phyloP scores from a whole-genome alignment of 208 protist species.

The Leishmania aethiopica region DNA sequence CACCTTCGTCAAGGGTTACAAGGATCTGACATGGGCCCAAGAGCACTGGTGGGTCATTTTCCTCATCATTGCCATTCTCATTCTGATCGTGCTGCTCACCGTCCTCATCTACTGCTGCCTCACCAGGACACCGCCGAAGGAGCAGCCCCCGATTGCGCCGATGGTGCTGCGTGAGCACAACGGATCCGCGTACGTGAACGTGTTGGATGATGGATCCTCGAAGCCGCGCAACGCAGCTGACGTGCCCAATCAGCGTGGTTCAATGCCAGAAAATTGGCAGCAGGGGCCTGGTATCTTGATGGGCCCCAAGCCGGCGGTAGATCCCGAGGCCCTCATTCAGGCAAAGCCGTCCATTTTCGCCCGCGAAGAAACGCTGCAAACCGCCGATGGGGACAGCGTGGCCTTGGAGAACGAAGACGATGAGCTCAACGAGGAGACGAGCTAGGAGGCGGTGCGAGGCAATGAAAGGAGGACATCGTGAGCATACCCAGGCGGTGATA shows the following conservation, averaged over 20 bases:
- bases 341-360: conserved; percentile 21
- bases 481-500: neutral
- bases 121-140: conserved; percentile 29
- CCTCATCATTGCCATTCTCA: conserved; percentile 32
- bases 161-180: conserved; percentile 61
- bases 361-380: conserved; percentile 22
- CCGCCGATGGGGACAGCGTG: conserved; percentile 14
- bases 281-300: conserved; percentile 6
- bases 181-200: conserved; percentile 29
- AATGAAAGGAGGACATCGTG: neutral
- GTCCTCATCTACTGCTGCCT: conserved; percentile 53
- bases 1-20: conserved; percentile 42
- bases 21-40: conserved; percentile 60
- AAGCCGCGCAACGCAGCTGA: conserved; percentile 3
- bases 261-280: neutral
- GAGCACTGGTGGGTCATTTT: conserved; percentile 61
- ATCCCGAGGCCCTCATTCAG: conserved; percentile 28
- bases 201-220: conserved; percentile 8
- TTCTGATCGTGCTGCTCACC: conserved; percentile 34
- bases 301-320: conserved; percentile 12
- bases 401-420: conserved; percentile 3
- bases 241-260: neutral
- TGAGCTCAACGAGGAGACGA: neutral
- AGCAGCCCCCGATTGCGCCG: conserved; percentile 32
- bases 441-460: neutral